phyloP scores from a whole-genome alignment of 495 filamentous ascomycete species.

The Lepraria neglecta region DNA sequence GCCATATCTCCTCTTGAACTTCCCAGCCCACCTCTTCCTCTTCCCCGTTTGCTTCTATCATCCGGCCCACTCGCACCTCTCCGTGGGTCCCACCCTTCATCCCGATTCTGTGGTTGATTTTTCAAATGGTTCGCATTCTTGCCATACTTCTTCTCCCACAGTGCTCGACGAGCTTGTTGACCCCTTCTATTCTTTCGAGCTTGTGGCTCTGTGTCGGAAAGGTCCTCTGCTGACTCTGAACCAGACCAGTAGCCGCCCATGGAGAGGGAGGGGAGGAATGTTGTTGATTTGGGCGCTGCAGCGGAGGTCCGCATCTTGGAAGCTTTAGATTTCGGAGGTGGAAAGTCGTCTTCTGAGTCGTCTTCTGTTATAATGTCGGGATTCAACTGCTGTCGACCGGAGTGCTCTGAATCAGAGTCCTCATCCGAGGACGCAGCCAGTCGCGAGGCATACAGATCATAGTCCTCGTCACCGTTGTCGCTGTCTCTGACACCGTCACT shows the following conservation, averaged over 20 bases:
- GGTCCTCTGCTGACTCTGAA: slow-evolving; percentile 59
- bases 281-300: slow-evolving; percentile 49
- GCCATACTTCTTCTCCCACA: slow-evolving; percentile 92
- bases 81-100: slow-evolving; percentile 45
- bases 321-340: background rate
- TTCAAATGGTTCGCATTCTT: slow-evolving; percentile 66
- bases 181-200: slow-evolving; percentile 79
- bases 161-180: slow-evolving; percentile 73
- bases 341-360: slow-evolving; percentile 6
- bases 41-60: slow-evolving; percentile 23
- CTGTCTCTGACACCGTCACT: background rate
- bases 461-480: slow-evolving; percentile 40
- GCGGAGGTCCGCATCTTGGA: slow-evolving; percentile 18
- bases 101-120: slow-evolving; percentile 34
- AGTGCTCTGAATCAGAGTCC: slow-evolving; percentile 36
- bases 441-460: slow-evolving; percentile 47
- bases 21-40: slow-evolving; percentile 24
- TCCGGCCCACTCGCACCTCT: slow-evolving; percentile 38
- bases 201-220: slow-evolving; percentile 37
- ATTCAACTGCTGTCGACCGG: slow-evolving; percentile 18
- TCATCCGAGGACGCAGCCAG: slow-evolving; percentile 48
- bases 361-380: slow-evolving; percentile 18
- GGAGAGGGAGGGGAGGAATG: slow-evolving; percentile 77
- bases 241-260: slow-evolving; percentile 91
- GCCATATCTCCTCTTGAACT: slow-evolving; percentile 10